phyloP scores from a whole-genome alignment of 2,329 filamentous ascomycete species.

The Claviceps capensis region DNA sequence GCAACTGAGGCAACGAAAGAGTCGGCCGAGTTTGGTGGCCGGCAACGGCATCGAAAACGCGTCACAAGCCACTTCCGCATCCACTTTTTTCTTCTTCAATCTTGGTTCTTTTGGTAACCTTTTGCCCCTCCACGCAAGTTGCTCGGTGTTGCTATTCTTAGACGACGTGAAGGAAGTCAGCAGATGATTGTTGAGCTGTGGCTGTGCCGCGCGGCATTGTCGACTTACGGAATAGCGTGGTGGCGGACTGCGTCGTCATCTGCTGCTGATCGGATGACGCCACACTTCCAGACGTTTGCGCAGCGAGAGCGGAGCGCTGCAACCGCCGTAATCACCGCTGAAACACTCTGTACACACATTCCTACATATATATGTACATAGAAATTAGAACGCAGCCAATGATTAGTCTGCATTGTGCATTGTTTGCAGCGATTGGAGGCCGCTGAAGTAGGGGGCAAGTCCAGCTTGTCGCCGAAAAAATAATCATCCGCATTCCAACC shows the following conservation, averaged over 20 bases:
- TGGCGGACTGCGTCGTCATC: neutral
- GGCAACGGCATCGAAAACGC: neutral
- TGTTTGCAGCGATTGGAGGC: neutral
- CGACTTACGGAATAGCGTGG: neutral
- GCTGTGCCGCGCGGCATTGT: neutral
- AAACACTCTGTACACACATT: too few species aligned
- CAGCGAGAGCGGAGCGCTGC: neutral
- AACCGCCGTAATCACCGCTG: neutral
- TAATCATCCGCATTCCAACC: neutral
- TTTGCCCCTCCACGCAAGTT: neutral
- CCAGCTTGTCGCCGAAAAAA: neutral
- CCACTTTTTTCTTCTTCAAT: neutral
- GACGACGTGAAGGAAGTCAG: neutral
- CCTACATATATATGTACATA: too few species aligned
- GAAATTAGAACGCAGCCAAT: neutral
- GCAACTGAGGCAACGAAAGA: neutral
- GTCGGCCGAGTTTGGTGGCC: neutral
- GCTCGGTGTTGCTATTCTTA: slow-evolving; percentile 4
- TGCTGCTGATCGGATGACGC: neutral
- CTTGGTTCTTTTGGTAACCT: neutral
- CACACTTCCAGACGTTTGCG: neutral
- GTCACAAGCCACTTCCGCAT: neutral
- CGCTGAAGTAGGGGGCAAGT: neutral
- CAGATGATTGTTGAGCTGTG: neutral
- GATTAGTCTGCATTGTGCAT: neutral